Percentiles rank a stretch among this genome's conserved stretches.
Evolutionary conservation across 1,139 yeast genomes (phyloP).

Genomic region (Saccharomycopsis phalli): DNA sequence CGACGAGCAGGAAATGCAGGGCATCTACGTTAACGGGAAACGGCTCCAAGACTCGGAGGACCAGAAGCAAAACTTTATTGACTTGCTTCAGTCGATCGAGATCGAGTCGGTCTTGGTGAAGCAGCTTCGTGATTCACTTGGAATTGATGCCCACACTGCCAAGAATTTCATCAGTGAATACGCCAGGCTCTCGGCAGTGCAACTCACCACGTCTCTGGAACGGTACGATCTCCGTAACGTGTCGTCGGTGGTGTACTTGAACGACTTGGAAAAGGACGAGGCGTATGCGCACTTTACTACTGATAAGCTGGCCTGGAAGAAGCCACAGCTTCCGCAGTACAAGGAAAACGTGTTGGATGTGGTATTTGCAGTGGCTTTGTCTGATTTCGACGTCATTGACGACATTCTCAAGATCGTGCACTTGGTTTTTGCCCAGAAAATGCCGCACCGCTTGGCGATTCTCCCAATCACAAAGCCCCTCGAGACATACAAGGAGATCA

Average conservation of each 20-base stretch:
- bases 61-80: slow-evolving; percentile 27
- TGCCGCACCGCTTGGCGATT: slow-evolving; percentile 77
- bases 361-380: slow-evolving; percentile 61
- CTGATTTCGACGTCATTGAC: slow-evolving; percentile 39
- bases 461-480: slow-evolving; percentile 40
- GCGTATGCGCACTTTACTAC: slow-evolving; percentile 41
- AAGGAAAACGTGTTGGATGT: slow-evolving; percentile 70
- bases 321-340: slow-evolving; percentile 53
- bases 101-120: slow-evolving; percentile 32
- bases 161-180: slow-evolving; percentile 36
- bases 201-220: slow-evolving; percentile 26
- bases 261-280: slow-evolving; percentile 61
- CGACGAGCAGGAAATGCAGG: slow-evolving; percentile 27
- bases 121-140: slow-evolving; percentile 33
- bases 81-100: slow-evolving; percentile 28
- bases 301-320: slow-evolving; percentile 33
- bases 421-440: slow-evolving; percentile 44
- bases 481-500: slow-evolving; percentile 10
- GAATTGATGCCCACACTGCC: slow-evolving; percentile 26
- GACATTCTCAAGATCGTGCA: slow-evolving; percentile 42
- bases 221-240: slow-evolving; percentile 26
- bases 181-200: slow-evolving; percentile 36
- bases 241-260: slow-evolving; percentile 58
- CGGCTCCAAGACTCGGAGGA: slow-evolving; percentile 32
- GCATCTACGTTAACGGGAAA: slow-evolving; percentile 58